Percentiles rank a stretch among this genome's conserved stretches.
Evolutionary conservation across 352 stramenopile species (phyloP).

Genomic region (Globisporangium rhizosaccharum): DNA sequence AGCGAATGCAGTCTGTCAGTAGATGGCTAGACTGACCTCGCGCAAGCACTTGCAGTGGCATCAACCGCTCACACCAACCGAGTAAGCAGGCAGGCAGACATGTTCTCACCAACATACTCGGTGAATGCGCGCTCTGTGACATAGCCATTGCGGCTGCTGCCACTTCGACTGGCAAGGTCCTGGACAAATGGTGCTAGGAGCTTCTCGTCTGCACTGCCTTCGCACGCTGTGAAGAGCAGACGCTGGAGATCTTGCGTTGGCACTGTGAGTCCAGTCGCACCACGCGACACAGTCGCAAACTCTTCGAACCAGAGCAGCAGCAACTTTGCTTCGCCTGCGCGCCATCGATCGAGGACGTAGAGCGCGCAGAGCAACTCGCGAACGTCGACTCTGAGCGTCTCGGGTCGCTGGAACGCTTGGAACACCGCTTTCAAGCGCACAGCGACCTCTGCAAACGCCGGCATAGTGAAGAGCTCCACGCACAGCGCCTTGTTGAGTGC

Average conservation of each 20-base stretch:
- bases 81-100: neutral
- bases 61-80: neutral
- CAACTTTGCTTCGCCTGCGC: conserved; percentile 34
- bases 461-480: conserved; percentile 2
- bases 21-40: too few species aligned
- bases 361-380: conserved; percentile 42
- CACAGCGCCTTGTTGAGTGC: conserved; percentile 24
- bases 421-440: conserved; percentile 22
- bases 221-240: conserved; percentile 34
- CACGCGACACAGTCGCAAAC: conserved; percentile 22
- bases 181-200: conserved; percentile 26
- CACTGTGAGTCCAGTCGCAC: conserved; percentile 7
- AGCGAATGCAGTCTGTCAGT: neutral
- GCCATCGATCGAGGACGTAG: conserved; percentile 46
- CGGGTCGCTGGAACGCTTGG: conserved; percentile 25
- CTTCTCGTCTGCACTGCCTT: conserved; percentile 31
- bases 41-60: neutral
- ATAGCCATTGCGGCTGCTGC: neutral
- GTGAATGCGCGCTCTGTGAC: conserved; percentile 13
- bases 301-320: conserved; percentile 51
- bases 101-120: conserved; percentile 16
- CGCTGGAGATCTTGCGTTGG: conserved; percentile 20
- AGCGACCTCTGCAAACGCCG: conserved; percentile 10
- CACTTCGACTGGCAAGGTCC: conserved; percentile 10
- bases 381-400: conserved; percentile 26